phyloP scores from a whole-genome alignment of 1,284 basidiomycete species.

The Testicularia cyperi region DNA sequence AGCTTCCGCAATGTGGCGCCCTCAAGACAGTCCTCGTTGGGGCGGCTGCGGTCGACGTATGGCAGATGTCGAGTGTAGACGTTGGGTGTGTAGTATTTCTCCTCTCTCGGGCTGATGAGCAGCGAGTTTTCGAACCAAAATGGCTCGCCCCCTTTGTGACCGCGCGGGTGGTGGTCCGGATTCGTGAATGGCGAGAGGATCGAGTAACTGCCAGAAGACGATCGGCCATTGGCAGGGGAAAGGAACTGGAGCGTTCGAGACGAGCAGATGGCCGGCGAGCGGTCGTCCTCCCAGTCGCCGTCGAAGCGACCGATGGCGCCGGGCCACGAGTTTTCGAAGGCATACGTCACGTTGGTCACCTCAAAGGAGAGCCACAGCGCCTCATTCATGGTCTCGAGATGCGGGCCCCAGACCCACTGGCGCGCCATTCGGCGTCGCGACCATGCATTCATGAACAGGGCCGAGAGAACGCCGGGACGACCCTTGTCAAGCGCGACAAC shows the following conservation, averaged over 20 bases:
- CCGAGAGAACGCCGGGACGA: slow-evolving; percentile 21
- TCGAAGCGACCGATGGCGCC: slow-evolving; percentile 27
- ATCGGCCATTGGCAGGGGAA: slow-evolving; percentile 7
- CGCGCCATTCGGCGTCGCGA: slow-evolving; percentile 10
- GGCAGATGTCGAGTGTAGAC: slow-evolving; percentile 22
- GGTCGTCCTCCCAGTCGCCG: slow-evolving; percentile 29
- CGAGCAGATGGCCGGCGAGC: slow-evolving; percentile 22
- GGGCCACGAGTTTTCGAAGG: slow-evolving; percentile 34
- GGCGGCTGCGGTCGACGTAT: slow-evolving; percentile 10
- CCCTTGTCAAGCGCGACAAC: slow-evolving; percentile 35
- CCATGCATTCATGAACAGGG: slow-evolving; percentile 33
- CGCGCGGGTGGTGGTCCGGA: background rate
- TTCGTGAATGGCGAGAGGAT: slow-evolving; percentile 11
- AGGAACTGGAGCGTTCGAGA: slow-evolving; percentile 28
- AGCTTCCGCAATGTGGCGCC: slow-evolving; percentile 27
- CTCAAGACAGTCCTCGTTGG: slow-evolving; percentile 15
- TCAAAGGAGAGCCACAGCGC: slow-evolving; percentile 32
- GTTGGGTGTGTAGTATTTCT: slow-evolving; percentile 29
- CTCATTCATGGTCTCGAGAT: slow-evolving; percentile 23
- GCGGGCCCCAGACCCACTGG: slow-evolving; percentile 17
- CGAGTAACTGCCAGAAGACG: too few relatives aligned
- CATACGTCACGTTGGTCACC: slow-evolving; percentile 16
- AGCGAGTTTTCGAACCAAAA: slow-evolving; percentile 36
- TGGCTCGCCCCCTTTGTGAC: background rate
- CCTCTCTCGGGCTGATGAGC: slow-evolving; percentile 3